These are phyloP conservation scores for Nematocida sp. DNA, from an alignment of 371 early-diverging fungal species.

Conservation along the genomic window DNA sequence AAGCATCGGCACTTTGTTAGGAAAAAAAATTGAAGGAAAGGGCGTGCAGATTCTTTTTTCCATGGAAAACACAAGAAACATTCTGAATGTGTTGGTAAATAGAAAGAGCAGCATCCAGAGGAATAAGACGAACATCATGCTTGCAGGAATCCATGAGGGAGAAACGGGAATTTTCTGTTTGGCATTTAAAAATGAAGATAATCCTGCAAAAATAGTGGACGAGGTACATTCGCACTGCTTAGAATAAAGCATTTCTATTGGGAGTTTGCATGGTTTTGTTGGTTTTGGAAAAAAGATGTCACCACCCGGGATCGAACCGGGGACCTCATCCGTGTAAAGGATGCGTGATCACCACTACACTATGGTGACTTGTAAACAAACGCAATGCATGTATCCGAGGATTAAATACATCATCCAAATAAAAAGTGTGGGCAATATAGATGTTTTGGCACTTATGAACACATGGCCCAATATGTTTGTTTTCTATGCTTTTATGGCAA, in stretches of 20 bases:
- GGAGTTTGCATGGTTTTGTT: neutral
- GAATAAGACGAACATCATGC: neutral
- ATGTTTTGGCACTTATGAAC: no score
- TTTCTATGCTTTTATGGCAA: no score
- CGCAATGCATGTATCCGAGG: no score
- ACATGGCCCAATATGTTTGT: no score
- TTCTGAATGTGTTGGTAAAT: conserved; percentile 13
- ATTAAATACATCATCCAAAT: no score
- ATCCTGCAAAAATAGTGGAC: neutral
- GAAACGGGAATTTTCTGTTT: conserved; percentile 11
- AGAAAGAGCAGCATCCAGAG: neutral
- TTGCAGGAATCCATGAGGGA: conserved; percentile 21
- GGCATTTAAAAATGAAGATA: neutral
- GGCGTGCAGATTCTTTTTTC: conserved; percentile 27
- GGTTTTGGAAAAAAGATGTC: conserved; percentile 54
- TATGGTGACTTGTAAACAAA: conserved; percentile 56
- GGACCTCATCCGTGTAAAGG: conserved; percentile 69
- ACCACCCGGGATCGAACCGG: conserved; percentile 68
- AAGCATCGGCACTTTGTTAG: neutral
- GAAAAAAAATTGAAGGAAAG: neutral
- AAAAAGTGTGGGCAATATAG: no score
- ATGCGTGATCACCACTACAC: conserved; percentile 69
- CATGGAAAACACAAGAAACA: conserved; percentile 31
- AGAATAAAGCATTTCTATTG: neutral
- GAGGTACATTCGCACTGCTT: neutral